Conservation (phyloP, 176 grass and related monocot genomes). For the Eragrostis nindensis region DNA sequence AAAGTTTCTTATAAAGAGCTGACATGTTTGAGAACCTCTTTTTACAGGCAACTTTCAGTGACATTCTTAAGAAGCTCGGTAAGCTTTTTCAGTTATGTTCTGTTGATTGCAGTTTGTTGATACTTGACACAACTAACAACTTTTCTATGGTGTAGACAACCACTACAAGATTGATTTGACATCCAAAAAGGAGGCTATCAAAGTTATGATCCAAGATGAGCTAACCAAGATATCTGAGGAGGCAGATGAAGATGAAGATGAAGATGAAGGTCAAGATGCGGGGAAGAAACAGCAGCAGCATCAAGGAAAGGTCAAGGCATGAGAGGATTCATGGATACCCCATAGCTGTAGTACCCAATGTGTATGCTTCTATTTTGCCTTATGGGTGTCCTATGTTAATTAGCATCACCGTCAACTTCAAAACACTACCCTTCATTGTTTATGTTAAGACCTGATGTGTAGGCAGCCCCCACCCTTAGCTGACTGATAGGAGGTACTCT, state of each 20-base stretch:
- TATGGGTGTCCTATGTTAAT: conserved; percentile 43
- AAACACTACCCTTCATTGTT: conserved; percentile 38
- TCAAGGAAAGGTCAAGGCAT: conserved; percentile 38
- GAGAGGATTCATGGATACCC: conserved; percentile 34
- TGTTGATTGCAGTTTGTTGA: not conserved
- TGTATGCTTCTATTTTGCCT: conserved; percentile 32
- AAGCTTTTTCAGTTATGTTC: conserved; percentile 39
- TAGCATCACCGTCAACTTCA: not conserved
- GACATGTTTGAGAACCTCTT: conserved; percentile 38
- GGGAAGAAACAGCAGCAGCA: conserved; percentile 38
- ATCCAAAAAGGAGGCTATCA: conserved; percentile 65
- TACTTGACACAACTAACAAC: conserved; percentile 24
- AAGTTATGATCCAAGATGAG: conserved; percentile 78
- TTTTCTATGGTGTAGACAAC: conserved; percentile 35
- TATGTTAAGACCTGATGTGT: conserved; percentile 40
- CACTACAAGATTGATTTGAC: conserved; percentile 75
- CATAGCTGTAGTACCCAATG: conserved; percentile 43
- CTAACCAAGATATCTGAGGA: conserved; percentile 65
- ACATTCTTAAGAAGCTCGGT: conserved; percentile 83
- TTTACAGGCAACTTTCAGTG: conserved; percentile 85
- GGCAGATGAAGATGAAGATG: conserved; percentile 54
- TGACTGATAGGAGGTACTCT: conserved; percentile 44
- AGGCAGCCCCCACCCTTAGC: conserved; percentile 49
- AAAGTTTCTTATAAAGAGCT: conserved; percentile 14
- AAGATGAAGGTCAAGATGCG: conserved; percentile 32